A percentile compares a stretch with the other conserved stretches of the same genome.
Conservation (phyloP, 2,329 filamentous ascomycete species). For the Cordyceps javanica region DNA sequence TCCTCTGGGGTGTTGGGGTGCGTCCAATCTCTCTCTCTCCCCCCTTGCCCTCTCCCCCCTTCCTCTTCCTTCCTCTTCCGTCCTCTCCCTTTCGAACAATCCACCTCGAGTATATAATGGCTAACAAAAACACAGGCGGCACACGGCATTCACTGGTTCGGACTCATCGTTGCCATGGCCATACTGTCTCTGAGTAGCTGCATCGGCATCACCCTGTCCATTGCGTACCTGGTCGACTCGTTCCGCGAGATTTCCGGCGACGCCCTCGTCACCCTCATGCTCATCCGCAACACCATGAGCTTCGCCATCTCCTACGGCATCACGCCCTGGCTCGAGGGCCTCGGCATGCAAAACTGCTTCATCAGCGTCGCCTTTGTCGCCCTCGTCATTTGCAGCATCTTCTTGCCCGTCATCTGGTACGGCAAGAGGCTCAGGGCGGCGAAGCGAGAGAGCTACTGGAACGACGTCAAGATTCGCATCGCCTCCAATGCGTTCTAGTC, state of each 20-base stretch:
- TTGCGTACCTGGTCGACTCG: constrained; percentile 36
- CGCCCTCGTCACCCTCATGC: constrained; percentile 32
- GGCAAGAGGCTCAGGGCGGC: constrained; percentile 28
- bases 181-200: constrained; percentile 27
- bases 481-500: constrained; percentile 1
- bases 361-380: constrained; percentile 35
- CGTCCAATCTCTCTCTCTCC: background rate
- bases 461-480: constrained; percentile 13
- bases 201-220: constrained; percentile 30
- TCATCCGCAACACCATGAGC: constrained; percentile 33
- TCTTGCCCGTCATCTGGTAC: constrained; percentile 41
- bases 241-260: constrained; percentile 35
- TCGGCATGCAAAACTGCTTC: constrained; percentile 38
- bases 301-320: constrained; percentile 34
- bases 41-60: background rate
- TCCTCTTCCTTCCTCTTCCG: background rate
- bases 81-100: background rate
- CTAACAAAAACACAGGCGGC: constrained; percentile 19
- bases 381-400: constrained; percentile 31
- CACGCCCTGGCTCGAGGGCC: constrained; percentile 36
- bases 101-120: background rate
- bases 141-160: constrained; percentile 35
- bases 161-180: constrained; percentile 35
- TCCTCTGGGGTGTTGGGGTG: constrained; percentile 30
- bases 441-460: constrained; percentile 18